Conservation (phyloP, 2,329 filamentous ascomycete species). For the Purpureocillium lavendulum region DNA sequence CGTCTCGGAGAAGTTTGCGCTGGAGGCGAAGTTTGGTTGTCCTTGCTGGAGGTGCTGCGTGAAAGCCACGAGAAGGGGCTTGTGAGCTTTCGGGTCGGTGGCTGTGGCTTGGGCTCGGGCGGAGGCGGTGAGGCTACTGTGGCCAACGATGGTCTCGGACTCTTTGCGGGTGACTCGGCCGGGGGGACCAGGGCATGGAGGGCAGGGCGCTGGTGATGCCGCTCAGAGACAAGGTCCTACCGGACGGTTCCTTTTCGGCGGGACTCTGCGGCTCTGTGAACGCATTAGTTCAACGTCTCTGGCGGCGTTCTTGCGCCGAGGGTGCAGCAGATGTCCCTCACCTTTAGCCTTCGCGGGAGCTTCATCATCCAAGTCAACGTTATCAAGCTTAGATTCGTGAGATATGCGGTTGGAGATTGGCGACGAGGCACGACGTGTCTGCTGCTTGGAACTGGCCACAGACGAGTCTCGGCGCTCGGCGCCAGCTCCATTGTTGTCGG, state of each 20-base stretch:
- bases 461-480: constrained; percentile 7
- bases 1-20: constrained; percentile 38
- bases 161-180: constrained; percentile 40
- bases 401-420: constrained; percentile 36
- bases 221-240: constrained; percentile 54
- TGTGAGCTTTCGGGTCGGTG: constrained; percentile 62
- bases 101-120: constrained; percentile 14
- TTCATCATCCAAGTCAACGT: constrained; percentile 62
- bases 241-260: constrained; percentile 28
- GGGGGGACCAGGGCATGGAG: constrained; percentile 63
- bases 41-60: constrained; percentile 53
- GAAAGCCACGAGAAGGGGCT: constrained; percentile 85
- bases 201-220: constrained; percentile 67
- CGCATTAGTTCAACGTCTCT: constrained; percentile 10
- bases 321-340: constrained; percentile 10
- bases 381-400: constrained; percentile 40
- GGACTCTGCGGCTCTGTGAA: constrained; percentile 21
- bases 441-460: constrained; percentile 11
- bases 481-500: constrained; percentile 9
- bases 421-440: constrained; percentile 24
- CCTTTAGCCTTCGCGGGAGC: constrained; percentile 23
- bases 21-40: constrained; percentile 45
- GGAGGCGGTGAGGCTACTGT: constrained; percentile 22
- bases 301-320: too few relatives aligned
- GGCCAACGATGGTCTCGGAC: constrained; percentile 24